Evolutionary conservation across 495 filamentous ascomycete species (phyloP).

Genomic region (Penicillium subrubescens): DNA sequence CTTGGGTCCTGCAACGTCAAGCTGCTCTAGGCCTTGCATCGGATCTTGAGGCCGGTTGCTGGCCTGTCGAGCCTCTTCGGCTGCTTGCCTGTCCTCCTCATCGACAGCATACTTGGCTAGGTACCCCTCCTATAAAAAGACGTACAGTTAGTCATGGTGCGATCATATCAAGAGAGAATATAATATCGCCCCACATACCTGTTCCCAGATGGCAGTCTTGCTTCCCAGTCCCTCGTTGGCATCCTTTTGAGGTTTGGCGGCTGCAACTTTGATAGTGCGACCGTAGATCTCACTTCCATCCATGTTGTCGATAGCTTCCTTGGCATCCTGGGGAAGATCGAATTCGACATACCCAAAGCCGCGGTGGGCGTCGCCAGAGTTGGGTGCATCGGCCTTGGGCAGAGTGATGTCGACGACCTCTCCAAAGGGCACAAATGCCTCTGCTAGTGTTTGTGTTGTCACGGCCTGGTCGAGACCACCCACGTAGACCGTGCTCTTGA

Average conservation of each 20-base stretch:
- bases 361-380: slow-evolving; percentile 72
- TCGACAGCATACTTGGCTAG: slow-evolving; percentile 86
- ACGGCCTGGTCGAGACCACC: slow-evolving; percentile 84
- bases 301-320: slow-evolving; percentile 99
- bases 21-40: slow-evolving; percentile 91
- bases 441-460: slow-evolving; percentile 70
- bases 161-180: slow-evolving; percentile 16
- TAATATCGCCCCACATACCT: slow-evolving; percentile 66
- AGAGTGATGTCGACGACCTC: slow-evolving; percentile 88
- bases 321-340: slow-evolving; percentile 80
- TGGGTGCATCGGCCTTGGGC: slow-evolving; percentile 78
- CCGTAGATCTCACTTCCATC: slow-evolving; percentile 96
- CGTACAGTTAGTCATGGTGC: slow-evolving; percentile 23
- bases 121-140: slow-evolving; percentile 76
- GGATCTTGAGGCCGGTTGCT: slow-evolving; percentile 71
- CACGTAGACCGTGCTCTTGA: slow-evolving; percentile 87
- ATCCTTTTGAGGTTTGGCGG: slow-evolving; percentile 91
- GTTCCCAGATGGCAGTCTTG: slow-evolving; percentile 97
- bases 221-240: slow-evolving; percentile 82
- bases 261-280: slow-evolving; percentile 84
- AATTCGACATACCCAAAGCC: slow-evolving; percentile 98
- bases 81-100: slow-evolving; percentile 76
- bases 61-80: slow-evolving; percentile 56
- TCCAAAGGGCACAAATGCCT: slow-evolving; percentile 95
- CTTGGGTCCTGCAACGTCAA: slow-evolving; percentile 92